Evolutionary conservation across 1,284 basidiomycete genomes (phyloP).

Genomic region (Pascua sp.): DNA sequence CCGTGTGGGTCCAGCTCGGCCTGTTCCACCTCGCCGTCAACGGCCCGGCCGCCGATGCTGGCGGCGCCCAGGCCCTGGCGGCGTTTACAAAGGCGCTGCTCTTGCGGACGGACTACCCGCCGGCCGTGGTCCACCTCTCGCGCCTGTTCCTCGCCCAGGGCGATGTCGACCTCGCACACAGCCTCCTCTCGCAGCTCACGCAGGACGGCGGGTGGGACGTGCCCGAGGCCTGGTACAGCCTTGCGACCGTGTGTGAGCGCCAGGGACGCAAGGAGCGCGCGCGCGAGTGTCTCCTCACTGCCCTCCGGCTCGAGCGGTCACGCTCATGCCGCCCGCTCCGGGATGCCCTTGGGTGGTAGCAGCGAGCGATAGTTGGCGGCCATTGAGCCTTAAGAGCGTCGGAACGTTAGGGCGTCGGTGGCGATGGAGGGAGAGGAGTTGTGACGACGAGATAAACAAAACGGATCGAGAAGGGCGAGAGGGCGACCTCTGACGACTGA

Average conservation of each 20-base stretch:
- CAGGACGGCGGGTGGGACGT: conserved; percentile 71
- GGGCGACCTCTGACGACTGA: no score
- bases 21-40: conserved; percentile 59
- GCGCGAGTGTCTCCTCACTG: conserved; percentile 68
- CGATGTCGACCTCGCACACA: conserved; percentile 62
- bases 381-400: no score
- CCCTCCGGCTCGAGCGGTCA: conserved; percentile 67
- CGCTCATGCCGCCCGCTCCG: conserved; percentile 35
- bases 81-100: conserved; percentile 79
- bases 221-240: conserved; percentile 86
- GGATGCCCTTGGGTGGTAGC: conserved; percentile 36
- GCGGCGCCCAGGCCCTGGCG: conserved; percentile 53
- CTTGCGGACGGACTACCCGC: conserved; percentile 68
- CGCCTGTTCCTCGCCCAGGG: conserved; percentile 62
- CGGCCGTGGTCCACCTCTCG: conserved; percentile 71
- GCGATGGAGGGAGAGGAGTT: no score
- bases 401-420: no score
- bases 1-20: conserved; percentile 91
- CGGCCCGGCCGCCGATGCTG: conserved; percentile 51
- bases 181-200: conserved; percentile 55
- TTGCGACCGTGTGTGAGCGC: conserved; percentile 71
- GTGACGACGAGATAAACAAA: no score
- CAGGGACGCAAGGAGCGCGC: conserved; percentile 68
- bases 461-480: no score
- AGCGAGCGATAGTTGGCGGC: not conserved